Evolutionary conservation across 2,329 filamentous ascomycete genomes (phyloP).

Genomic region (Phaeosphaeriaceae sp.): DNA sequence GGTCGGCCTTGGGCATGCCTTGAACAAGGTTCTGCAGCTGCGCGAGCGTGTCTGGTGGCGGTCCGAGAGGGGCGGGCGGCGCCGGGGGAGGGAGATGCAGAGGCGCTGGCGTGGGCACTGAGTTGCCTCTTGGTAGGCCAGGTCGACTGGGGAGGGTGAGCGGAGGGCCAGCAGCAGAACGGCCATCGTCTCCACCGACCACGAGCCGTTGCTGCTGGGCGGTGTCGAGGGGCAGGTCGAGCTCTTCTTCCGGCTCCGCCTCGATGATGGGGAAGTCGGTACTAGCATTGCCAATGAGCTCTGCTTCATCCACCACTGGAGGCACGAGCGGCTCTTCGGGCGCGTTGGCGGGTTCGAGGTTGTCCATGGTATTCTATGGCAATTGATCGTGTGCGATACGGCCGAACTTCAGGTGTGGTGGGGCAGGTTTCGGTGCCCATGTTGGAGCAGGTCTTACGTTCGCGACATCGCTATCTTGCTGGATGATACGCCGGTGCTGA

Average conservation of each 20-base stretch:
- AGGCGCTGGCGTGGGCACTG: slow-evolving; percentile 48
- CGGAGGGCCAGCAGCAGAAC: slow-evolving; percentile 24
- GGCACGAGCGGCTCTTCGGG: slow-evolving; percentile 42
- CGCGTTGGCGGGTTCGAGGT: slow-evolving; percentile 26
- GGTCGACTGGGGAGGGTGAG: slow-evolving; percentile 45
- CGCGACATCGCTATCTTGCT: slow-evolving; percentile 20
- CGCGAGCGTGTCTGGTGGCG: slow-evolving; percentile 49
- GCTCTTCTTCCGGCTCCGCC: slow-evolving; percentile 38
- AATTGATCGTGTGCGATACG: slow-evolving; percentile 16
- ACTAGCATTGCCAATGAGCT: slow-evolving; percentile 41
- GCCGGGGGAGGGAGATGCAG: slow-evolving; percentile 54
- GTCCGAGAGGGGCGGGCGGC: slow-evolving; percentile 42
- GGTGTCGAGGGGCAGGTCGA: slow-evolving; percentile 46
- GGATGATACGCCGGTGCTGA: background rate
- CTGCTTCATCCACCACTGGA: slow-evolving; percentile 46
- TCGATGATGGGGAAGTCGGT: slow-evolving; percentile 42
- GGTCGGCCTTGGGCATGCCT: slow-evolving; percentile 52
- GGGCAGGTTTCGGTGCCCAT: slow-evolving; percentile 25
- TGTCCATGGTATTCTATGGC: slow-evolving; percentile 34
- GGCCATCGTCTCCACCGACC: slow-evolving; percentile 27
- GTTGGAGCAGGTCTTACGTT: slow-evolving; percentile 23
- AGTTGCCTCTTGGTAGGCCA: slow-evolving; percentile 49
- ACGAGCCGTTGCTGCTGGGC: slow-evolving; percentile 43
- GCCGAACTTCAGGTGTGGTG: slow-evolving; percentile 16
- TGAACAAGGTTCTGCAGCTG: slow-evolving; percentile 55